A percentile compares a stretch with the other conserved stretches of the same genome.
These are phyloP conservation scores for Cardiospermum halicacabum DNA, from an alignment of 345 rosid genomes.

Conservation along the genomic window DNA sequence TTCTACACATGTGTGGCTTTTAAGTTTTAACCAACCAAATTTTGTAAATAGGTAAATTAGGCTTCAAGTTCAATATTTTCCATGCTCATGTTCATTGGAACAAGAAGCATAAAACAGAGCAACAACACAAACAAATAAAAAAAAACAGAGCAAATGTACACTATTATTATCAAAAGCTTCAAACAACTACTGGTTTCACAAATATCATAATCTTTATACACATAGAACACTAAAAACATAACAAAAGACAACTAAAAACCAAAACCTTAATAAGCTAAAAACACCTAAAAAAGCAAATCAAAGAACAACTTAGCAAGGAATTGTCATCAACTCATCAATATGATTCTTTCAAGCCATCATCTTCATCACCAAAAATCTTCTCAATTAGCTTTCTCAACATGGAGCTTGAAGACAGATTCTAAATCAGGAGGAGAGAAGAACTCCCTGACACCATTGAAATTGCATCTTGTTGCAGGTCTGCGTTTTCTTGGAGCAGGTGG, in stretches of 20 bases:
- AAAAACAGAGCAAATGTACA: background rate
- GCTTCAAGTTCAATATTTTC: background rate
- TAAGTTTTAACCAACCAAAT: too few relatives aligned
- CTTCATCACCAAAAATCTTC: too few relatives aligned
- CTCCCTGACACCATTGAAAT: slow-evolving; percentile 51
- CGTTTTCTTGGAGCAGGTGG: slow-evolving; percentile 87
- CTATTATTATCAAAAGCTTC: background rate
- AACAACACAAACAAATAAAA: background rate
- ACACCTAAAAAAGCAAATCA: background rate
- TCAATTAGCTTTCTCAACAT: slow-evolving; percentile 45
- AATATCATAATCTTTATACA: slow-evolving; percentile 38
- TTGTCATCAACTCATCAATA: too few relatives aligned
- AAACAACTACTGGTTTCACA: slow-evolving; percentile 27
- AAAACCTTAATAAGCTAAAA: slow-evolving; percentile 1
- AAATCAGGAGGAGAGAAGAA: slow-evolving; percentile 76
- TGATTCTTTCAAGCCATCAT: too few relatives aligned
- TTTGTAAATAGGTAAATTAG: too few relatives aligned
- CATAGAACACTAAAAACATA: slow-evolving; percentile 11
- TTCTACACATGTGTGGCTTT: slow-evolving; percentile 10
- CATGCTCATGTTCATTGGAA: background rate
- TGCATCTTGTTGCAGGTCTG: slow-evolving; percentile 51
- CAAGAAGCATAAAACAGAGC: background rate
- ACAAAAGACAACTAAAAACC: background rate
- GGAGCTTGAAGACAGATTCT: slow-evolving; percentile 73
- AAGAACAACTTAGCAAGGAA: too few relatives aligned